Evolutionary conservation across 2,329 filamentous ascomycete species (phyloP).

Genomic region (Metarhizium guizhouense): DNA sequence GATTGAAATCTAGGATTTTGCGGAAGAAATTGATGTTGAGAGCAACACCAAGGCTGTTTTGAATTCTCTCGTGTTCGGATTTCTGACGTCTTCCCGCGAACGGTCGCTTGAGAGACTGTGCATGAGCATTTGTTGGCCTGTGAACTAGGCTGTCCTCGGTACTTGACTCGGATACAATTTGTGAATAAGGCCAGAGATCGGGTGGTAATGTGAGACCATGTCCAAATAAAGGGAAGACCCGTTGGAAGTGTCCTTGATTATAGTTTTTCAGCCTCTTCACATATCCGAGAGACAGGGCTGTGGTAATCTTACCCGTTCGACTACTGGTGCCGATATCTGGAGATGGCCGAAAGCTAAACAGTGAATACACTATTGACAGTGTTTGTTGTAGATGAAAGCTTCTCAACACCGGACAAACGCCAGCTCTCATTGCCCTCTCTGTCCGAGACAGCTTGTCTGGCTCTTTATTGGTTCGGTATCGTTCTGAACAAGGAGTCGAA

Average conservation of each 20-base stretch:
- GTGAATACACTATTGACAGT: neutral
- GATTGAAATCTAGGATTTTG: constrained; percentile 52
- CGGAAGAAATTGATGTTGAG: constrained; percentile 66
- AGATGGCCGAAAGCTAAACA: neutral
- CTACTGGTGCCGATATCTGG: neutral
- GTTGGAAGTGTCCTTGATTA: neutral
- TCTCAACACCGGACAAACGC: neutral
- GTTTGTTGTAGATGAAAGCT: neutral
- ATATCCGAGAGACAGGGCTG: neutral
- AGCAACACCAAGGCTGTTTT: constrained; percentile 67
- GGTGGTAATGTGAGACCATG: neutral
- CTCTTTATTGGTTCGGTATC: constrained; percentile 36
- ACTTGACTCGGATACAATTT: neutral
- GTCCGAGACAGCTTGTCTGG: constrained; percentile 29
- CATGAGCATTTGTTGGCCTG: neutral
- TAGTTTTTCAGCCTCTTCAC: neutral
- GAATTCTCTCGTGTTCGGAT: constrained; percentile 55
- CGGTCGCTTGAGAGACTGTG: neutral
- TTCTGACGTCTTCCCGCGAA: neutral
- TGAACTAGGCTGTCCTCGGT: neutral
- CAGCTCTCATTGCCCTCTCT: constrained; percentile 33
- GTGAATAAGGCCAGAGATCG: neutral
- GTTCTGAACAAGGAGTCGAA: constrained; percentile 28
- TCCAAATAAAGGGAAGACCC: neutral
- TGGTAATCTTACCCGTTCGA: neutral